Evolutionary conservation across 2,329 filamentous ascomycete genomes (phyloP), one percentile per base, ranked within the genome.

Genomic region (Paracoccidioides brasiliensis): DNA sequence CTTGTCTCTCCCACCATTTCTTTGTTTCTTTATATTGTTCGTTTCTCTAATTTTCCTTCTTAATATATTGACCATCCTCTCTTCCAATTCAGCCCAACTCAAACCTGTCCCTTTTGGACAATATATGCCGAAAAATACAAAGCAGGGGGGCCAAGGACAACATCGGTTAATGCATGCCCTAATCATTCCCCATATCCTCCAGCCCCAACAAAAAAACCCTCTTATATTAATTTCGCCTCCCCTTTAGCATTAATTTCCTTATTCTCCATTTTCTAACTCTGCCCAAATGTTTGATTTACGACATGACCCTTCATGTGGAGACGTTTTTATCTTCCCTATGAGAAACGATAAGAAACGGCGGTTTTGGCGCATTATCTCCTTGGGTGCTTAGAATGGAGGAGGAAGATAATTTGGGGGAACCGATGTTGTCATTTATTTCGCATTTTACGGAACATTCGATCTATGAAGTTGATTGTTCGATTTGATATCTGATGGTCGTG

Each of bases 51-150:
- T 48, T 55, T 55, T 55, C 33, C 28, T 46, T 54, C 33, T 52
- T 41, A n/a, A 37, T 44, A 28, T 50, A 38, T 57, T 42, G 50
- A 33, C n/a, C 50, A 42, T 28, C 46, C 46, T 37, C 42, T 42
- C 32, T 55, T 50, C 41, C 56, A 52, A 46, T 43, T 55, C 48
- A 54, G 41, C 56, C 57, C 61, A 54, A 56, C 61, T 59, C 55
- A 60, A 7, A 10, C 44, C 42, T 40, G 43, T 49, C 42, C 45
- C 55, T 53, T 53, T 30, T 10, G 52, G 43, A 54, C 52, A 32
- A 40, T 30, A 15, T 48, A 15, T 38, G 15, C 7, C 3, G 32
- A 35, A 32, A 15, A 15, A 6, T 33, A 48, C 30, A 40, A 12
- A 14, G 5, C 32, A 32, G 37, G 37, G 43, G 43, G 43, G 22